Base-by-base conservation (phyloP, 1,284 basidiomycete genomes). In the Coniferiporia sulphurascens region DNA sequence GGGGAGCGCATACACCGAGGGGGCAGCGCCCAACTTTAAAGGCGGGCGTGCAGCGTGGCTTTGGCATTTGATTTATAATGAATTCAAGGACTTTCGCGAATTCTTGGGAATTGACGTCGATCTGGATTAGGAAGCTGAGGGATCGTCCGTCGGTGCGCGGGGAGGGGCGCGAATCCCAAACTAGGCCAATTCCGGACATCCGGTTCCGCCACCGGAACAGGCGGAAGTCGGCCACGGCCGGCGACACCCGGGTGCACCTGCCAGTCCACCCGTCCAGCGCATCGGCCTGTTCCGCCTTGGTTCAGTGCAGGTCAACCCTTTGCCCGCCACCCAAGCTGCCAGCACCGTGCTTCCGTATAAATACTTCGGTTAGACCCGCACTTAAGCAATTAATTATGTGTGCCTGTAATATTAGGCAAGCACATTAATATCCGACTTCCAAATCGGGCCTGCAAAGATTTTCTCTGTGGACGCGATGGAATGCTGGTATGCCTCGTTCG, bases 401-500 rank as follows among this genome's bases (percentile, higher is more conserved):
- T 27, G 27, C 27, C 27, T 27, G 5, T 27, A 27, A 27, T 27
- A 27, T 27, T 27, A 27, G 27, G 27, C 27, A 27, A 27, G 27
- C 27, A 27, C 27, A 27, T 27, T 27, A 27, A 27, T 27, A 27
- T 27, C 27, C 27, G 27, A 2, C 27, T 27, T 27, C 27, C 27
- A 27, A 27, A 27, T 27, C 27, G 27, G 27, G 27, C 27, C 27
- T 27, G 27, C 27, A 27, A 27, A 27, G 27, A 27, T 27, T 27
- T 27, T 27, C 27, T 27, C 27, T 27, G 3, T 27, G 27, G 27
- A 27, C 27, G 27, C 27, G 5, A 5, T 27, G 27, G 27, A 27
- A 27, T 27, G 27, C 27, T 27, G 27, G 27, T 49, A 55, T 56
- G 54, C 22, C 55, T 56, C 59, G 55, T n/a, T 56, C 62, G n/a